Base-by-base conservation (phyloP, 2,329 filamentous ascomycete genomes). In the Tolypocladium capitatum region DNA sequence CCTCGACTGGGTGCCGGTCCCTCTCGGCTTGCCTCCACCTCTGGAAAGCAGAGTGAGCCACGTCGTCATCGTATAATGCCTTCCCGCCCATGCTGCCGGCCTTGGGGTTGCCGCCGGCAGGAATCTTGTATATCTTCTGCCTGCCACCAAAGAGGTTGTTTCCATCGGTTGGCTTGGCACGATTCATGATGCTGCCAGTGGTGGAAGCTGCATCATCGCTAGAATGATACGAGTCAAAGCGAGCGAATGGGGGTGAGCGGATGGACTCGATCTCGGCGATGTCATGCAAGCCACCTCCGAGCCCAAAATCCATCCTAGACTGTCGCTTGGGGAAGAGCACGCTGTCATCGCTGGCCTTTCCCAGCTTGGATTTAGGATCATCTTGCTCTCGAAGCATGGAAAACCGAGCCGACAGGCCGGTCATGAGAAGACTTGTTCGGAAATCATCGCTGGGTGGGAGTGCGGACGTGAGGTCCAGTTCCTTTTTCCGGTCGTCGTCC, bases 331-430 rank as follows among this genome's bases (percentile, higher is more conserved):
- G 86, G 53, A 81, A 85, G 20, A 97, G 68, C 3, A 97, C 90
- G 55, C 90, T 96, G 65, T 96, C 91, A 61, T 97, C 91, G 64
- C 86, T 92, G 16, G 91, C 91, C 65, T 97, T 96, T 49, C 91
- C 91, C 31, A 96, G 76, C 63, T 89, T 85, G 2, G 88, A 91
- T 52, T 73, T 83, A 1, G 91, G 91, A 58, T 96, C 89, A 62
- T 96, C 90, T 63, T 96, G 91, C 65, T 96, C 91, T 58, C 88
- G 76, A 31, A 97, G 71, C 91, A 97, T 97, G 56, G 91, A 97
- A 64, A 98, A 98, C 7, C 92, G 82, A 13, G 90, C 88, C 0
- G 91, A 97, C 5, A 98, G 75, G 38, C 90, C 91, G 0, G 88
- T 90, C 91, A 98, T 94, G 52, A 98, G 73, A 49, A 98, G 70